Evolutionary conservation across 169 alveolate species (phyloP).

Genomic region (Babesia caballi): DNA sequence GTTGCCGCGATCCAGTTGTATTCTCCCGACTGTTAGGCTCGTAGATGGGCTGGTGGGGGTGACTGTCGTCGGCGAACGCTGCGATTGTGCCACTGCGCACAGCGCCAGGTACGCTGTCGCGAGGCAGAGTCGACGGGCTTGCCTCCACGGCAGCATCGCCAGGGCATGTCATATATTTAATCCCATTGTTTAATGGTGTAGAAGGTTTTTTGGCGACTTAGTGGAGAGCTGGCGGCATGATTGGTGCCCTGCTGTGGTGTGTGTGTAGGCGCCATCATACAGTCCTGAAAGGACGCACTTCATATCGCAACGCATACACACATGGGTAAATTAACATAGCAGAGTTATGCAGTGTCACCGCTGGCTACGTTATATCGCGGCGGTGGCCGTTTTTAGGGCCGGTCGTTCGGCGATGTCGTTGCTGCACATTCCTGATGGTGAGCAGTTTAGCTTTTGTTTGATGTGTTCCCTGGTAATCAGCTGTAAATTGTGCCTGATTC

Average conservation of each 20-base stretch:
- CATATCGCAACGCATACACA: neutral
- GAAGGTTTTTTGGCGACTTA: neutral
- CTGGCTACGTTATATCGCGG: neutral
- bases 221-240: neutral
- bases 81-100: neutral
- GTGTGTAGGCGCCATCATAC: neutral
- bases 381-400: neutral
- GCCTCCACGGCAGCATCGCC: neutral
- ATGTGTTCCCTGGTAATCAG: no score
- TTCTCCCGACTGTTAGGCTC: constrained; percentile 24
- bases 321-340: neutral
- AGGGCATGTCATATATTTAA: neutral
- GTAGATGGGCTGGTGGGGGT: neutral
- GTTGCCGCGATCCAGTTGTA: constrained; percentile 29
- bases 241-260: neutral
- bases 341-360: neutral
- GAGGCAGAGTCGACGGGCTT: neutral
- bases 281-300: neutral
- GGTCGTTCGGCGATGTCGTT: constrained; percentile 11
- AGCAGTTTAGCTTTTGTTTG: neutral
- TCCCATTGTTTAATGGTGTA: neutral
- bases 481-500: no score
- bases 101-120: neutral
- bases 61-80: neutral
- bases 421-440: constrained; percentile 20